phyloP scores from a whole-genome alignment of 1,284 basidiomycete genomes.

The Ustilago bromivora region DNA sequence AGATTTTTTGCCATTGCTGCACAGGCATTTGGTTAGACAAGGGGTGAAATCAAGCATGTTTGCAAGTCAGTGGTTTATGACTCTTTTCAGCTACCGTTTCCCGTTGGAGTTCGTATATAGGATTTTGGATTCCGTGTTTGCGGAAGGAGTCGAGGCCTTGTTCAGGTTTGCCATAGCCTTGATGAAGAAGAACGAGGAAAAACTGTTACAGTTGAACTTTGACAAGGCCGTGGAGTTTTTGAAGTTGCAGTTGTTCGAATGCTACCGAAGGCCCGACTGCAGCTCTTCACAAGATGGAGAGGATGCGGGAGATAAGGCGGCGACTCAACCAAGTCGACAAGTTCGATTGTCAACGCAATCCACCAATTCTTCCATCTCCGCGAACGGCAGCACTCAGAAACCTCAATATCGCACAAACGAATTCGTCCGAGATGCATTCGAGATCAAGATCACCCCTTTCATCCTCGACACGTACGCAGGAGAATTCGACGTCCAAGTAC shows the following conservation, averaged over 20 bases:
- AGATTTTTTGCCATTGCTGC: constrained; percentile 88
- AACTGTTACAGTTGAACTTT: constrained; percentile 56
- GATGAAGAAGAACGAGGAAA: constrained; percentile 86
- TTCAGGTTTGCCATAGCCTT: constrained; percentile 93
- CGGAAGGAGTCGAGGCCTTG: constrained; percentile 95
- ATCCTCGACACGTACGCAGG: constrained; percentile 61
- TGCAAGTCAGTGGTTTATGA: constrained; percentile 95
- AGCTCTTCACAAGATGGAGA: background rate
- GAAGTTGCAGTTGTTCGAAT: constrained; percentile 60
- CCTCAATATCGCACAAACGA: constrained; percentile 43
- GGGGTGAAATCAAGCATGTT: constrained; percentile 93
- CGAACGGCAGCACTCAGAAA: background rate
- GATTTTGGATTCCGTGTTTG: constrained; percentile 93
- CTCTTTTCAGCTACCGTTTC: constrained; percentile 77
- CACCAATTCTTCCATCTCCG: background rate
- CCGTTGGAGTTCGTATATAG: constrained; percentile 93
- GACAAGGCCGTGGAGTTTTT: constrained; percentile 61
- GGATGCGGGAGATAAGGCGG: background rate
- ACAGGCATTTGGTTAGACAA: constrained; percentile 90
- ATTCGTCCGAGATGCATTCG: constrained; percentile 65
- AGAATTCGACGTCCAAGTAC: constrained; percentile 65
- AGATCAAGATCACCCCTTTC: constrained; percentile 62
- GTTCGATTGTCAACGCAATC: background rate
- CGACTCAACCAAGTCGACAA: background rate
- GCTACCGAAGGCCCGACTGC: constrained; percentile 33